Conservation (phyloP, 1,139 yeast species). For the Pichia sp. region DNA sequence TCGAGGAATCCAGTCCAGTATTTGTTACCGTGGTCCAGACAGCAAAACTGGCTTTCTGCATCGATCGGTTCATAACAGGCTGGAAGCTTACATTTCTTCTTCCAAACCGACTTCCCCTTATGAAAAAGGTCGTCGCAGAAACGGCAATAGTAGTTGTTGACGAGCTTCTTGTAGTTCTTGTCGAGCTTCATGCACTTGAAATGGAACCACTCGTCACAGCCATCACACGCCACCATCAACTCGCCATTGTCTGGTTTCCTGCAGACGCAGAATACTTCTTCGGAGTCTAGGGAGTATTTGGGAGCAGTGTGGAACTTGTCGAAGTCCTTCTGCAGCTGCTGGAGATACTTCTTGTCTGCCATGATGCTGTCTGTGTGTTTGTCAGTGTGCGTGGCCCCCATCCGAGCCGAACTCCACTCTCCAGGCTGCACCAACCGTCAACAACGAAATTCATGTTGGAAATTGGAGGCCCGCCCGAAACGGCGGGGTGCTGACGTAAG, state of each 20-base stretch:
- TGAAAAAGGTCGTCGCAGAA: constrained; percentile 55
- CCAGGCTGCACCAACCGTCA: no score
- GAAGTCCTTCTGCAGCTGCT: constrained; percentile 46
- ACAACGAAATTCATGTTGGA: no score
- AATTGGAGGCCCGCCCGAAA: no score
- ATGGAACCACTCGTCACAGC: constrained; percentile 96
- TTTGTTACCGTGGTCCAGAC: constrained; percentile 64
- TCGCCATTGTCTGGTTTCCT: constrained; percentile 78
- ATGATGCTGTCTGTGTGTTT: neutral
- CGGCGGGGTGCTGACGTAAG: no score
- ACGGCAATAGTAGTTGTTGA: constrained; percentile 71
- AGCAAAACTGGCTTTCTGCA: constrained; percentile 68
- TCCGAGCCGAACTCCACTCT: no score
- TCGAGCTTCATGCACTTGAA: constrained; percentile 71
- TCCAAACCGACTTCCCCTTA: constrained; percentile 59
- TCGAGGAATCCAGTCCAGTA: constrained; percentile 39
- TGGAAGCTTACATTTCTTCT: constrained; percentile 66
- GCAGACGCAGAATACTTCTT: constrained; percentile 78
- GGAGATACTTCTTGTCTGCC: constrained; percentile 12
- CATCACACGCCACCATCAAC: constrained; percentile 90
- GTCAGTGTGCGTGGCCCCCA: no score
- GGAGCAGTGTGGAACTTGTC: constrained; percentile 44
- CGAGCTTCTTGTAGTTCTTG: constrained; percentile 51
- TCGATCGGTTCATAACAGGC: constrained; percentile 60
- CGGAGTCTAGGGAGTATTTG: constrained; percentile 45